A percentile compares a stretch with the other conserved stretches of the same genome.
phyloP scores from a whole-genome alignment of 2,329 filamentous ascomycete genomes.

The Aaosphaeria arxii region DNA sequence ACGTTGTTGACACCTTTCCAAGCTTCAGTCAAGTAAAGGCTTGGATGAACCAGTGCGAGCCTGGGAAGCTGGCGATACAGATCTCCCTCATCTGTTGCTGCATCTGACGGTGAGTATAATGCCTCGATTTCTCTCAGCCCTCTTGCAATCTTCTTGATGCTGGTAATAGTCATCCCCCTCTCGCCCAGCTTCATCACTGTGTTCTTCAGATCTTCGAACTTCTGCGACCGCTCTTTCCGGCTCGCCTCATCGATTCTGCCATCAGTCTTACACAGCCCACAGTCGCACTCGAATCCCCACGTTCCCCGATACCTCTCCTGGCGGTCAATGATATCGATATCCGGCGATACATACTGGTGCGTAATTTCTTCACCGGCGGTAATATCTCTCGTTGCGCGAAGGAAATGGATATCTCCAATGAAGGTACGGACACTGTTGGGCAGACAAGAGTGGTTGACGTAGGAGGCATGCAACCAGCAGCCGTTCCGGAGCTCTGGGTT shows the following conservation, averaged over 20 bases:
- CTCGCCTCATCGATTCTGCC: slow-evolving; percentile 1
- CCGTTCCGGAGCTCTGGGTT: slow-evolving; percentile 24
- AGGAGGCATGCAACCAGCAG: slow-evolving; percentile 41
- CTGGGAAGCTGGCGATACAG: slow-evolving; percentile 12
- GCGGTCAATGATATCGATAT: slow-evolving; percentile 14
- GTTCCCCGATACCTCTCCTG: slow-evolving; percentile 13
- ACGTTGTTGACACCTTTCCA: slow-evolving; percentile 16
- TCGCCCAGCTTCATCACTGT: slow-evolving; percentile 15
- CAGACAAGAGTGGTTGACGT: slow-evolving; percentile 44
- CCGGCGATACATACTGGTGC: slow-evolving; percentile 19
- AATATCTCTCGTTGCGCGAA: slow-evolving; percentile 40
- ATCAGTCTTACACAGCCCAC: slow-evolving; percentile 15
- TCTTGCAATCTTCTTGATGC: slow-evolving; percentile 19
- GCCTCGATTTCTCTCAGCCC: slow-evolving; percentile 13
- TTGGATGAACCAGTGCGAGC: slow-evolving; percentile 20
- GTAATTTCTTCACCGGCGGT: slow-evolving; percentile 17
- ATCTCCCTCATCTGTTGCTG: slow-evolving; percentile 2
- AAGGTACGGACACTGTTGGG: slow-evolving; percentile 38
- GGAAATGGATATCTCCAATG: slow-evolving; percentile 36
- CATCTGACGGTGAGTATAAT: slow-evolving; percentile 8
- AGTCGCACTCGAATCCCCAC: slow-evolving; percentile 21
- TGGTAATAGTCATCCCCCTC: slow-evolving; percentile 11
- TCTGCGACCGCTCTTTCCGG: slow-evolving; percentile 6
- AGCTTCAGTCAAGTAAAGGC: slow-evolving; percentile 18
- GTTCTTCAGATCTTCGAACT: slow-evolving; percentile 18